phyloP scores from a whole-genome alignment of 768 basidiomycete genomes.

The Hygrocybe coccinea region DNA sequence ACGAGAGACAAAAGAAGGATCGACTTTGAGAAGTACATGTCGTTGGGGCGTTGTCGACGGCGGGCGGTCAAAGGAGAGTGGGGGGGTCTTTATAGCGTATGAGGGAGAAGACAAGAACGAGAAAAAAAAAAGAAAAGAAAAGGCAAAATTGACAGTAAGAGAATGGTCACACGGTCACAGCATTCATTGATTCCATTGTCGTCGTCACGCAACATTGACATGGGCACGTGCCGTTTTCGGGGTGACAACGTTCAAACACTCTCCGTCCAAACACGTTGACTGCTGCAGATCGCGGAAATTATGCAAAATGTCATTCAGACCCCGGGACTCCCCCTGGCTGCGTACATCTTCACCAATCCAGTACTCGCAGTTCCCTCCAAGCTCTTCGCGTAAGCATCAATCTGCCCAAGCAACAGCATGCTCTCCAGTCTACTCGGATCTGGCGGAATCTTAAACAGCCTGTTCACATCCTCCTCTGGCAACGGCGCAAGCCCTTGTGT shows the following conservation, averaged over 20 bases:
- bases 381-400: constrained; percentile 79
- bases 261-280: constrained; percentile 11
- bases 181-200: too few relatives aligned
- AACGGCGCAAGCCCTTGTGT: constrained; percentile 81
- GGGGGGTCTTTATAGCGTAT: too few relatives aligned
- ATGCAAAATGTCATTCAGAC: background rate
- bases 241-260: constrained; percentile 15
- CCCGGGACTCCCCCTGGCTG: constrained; percentile 40
- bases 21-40: constrained; percentile 41
- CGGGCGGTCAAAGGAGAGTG: too few relatives aligned
- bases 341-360: constrained; percentile 85
- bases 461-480: constrained; percentile 79
- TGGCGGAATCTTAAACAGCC: constrained; percentile 81
- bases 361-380: constrained; percentile 59
- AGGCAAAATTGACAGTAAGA: too few relatives aligned
- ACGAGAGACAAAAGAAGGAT: constrained; percentile 42
- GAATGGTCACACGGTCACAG: too few relatives aligned
- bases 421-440: constrained; percentile 88
- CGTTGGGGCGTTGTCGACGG: constrained; percentile 11
- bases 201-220: too few relatives aligned
- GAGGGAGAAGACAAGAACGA: too few relatives aligned
- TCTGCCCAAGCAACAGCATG: constrained; percentile 78
- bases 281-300: too few relatives aligned
- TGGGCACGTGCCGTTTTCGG: background rate
- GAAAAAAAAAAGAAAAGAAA: too few relatives aligned